A percentile compares a stretch with the other conserved stretches of the same genome.
phyloP scores from a whole-genome alignment of 768 basidiomycete genomes.

The Rhizopogon vulgaris region DNA sequence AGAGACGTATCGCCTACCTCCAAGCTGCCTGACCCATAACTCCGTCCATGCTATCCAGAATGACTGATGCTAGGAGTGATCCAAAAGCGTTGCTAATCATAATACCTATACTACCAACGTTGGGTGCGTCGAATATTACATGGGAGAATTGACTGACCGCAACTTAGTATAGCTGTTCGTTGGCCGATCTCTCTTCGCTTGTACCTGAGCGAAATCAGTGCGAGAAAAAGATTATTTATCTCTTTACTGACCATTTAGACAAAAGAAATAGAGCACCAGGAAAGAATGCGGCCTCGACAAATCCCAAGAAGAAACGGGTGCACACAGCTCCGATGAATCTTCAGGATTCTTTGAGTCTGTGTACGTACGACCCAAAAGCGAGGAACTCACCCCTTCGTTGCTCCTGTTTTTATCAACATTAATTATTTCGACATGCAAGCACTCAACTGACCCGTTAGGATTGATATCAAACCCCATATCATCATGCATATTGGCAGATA shows the following conservation, averaged over 20 bases:
- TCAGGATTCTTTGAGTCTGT: slow-evolving; percentile 4
- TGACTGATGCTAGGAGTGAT: slow-evolving; percentile 68
- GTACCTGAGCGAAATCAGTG: slow-evolving; percentile 61
- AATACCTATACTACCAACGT: slow-evolving; percentile 28
- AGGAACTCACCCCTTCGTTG: slow-evolving; percentile 31
- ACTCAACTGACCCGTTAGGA: slow-evolving; percentile 39
- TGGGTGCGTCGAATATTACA: neutral
- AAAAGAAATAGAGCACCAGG: slow-evolving; percentile 49
- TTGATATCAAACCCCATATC: slow-evolving; percentile 61
- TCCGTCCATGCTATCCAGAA: slow-evolving; percentile 68
- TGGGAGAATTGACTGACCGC: slow-evolving; percentile 25
- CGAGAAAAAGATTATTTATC: slow-evolving; percentile 30
- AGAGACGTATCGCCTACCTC: slow-evolving; percentile 38
- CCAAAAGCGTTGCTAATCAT: slow-evolving; percentile 82
- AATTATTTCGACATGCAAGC: neutral
- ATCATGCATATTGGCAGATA: slow-evolving; percentile 66
- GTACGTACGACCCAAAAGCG: neutral
- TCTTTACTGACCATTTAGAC: slow-evolving; percentile 28
- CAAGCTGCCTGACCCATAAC: slow-evolving; percentile 64
- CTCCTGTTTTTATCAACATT: slow-evolving; percentile 21
- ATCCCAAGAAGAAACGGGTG: slow-evolving; percentile 73
- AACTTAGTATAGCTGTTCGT: slow-evolving; percentile 60
- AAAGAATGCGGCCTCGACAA: slow-evolving; percentile 67
- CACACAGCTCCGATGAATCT: slow-evolving; percentile 62
- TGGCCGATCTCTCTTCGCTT: slow-evolving; percentile 64